phyloP scores from a whole-genome alignment of 1,284 basidiomycete genomes.

The Afroboletus lepidellus region DNA sequence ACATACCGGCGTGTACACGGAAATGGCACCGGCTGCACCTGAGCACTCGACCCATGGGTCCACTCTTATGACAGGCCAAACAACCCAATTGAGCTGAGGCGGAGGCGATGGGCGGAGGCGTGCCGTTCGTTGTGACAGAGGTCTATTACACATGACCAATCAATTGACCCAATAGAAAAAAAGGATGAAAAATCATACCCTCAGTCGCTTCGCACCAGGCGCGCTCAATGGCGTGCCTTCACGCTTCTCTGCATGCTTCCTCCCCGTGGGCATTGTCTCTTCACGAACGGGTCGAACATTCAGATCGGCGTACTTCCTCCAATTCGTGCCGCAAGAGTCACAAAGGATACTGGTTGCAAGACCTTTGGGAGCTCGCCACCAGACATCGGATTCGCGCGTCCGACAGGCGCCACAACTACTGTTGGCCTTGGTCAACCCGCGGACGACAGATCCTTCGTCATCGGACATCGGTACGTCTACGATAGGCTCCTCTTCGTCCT shows the following conservation, averaged over 20 bases:
- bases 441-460: conserved; percentile 74
- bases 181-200: conserved; percentile 42
- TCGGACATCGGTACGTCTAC: conserved; percentile 50
- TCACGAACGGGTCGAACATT: conserved; percentile 71
- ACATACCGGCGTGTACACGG: conserved; percentile 68
- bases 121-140: conserved; percentile 47
- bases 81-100: conserved; percentile 67
- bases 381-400: conserved; percentile 68
- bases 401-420: conserved; percentile 74
- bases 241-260: conserved; percentile 62
- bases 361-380: conserved; percentile 87
- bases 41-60: conserved; percentile 72
- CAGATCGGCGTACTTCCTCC: conserved; percentile 88
- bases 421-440: conserved; percentile 53
- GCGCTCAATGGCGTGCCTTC: conserved; percentile 74
- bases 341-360: conserved; percentile 72
- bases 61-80: conserved; percentile 71
- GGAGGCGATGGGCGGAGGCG: conserved; percentile 50
- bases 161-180: background rate
- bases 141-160: conserved; percentile 40
- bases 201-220: conserved; percentile 62
- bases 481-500: conserved; percentile 37
- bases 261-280: conserved; percentile 49
- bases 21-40: conserved; percentile 79
- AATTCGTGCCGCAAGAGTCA: conserved; percentile 76